These are phyloP conservation scores for Chalara sp. DNA, from an alignment of 2,329 filamentous ascomycete species.

Conservation along the genomic window DNA sequence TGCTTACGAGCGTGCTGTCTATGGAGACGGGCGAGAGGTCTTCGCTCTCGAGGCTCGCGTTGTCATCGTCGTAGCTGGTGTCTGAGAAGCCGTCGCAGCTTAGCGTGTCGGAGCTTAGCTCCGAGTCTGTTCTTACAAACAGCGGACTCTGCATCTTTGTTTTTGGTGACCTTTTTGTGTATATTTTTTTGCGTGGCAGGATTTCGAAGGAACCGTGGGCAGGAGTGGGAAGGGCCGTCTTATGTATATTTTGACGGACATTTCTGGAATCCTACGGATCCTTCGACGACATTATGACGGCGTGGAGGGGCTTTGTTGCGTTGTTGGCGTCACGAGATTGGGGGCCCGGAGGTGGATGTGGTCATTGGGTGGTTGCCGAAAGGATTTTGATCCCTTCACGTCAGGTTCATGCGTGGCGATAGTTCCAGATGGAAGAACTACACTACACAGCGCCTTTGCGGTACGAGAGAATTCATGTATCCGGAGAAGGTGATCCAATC, in stretches of 20 bases:
- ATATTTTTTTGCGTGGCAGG: background rate
- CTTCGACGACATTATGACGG: background rate
- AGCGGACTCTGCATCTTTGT: background rate
- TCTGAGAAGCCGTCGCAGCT: background rate
- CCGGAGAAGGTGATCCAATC: too few species aligned
- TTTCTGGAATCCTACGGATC: background rate
- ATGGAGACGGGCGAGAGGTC: background rate
- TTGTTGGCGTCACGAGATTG: too few species aligned
- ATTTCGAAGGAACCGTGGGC: background rate
- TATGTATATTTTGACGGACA: background rate
- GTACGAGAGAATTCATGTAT: too few species aligned
- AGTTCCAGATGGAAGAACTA: too few species aligned
- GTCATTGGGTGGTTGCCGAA: too few species aligned
- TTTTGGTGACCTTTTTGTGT: background rate
- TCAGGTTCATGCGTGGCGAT: too few species aligned
- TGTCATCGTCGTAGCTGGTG: background rate
- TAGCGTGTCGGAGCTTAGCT: background rate
- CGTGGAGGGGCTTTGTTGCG: too few species aligned
- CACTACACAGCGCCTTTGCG: too few species aligned
- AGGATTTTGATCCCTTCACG: too few species aligned
- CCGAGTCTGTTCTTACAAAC: background rate
- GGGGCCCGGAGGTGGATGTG: too few species aligned
- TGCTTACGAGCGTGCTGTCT: background rate
- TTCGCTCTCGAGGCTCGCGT: background rate
- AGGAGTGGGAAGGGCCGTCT: background rate